A percentile compares a stretch with the other conserved stretches of the same genome.
phyloP scores from a whole-genome alignment of 2,329 filamentous ascomycete species.

The Penicillium sp. region DNA sequence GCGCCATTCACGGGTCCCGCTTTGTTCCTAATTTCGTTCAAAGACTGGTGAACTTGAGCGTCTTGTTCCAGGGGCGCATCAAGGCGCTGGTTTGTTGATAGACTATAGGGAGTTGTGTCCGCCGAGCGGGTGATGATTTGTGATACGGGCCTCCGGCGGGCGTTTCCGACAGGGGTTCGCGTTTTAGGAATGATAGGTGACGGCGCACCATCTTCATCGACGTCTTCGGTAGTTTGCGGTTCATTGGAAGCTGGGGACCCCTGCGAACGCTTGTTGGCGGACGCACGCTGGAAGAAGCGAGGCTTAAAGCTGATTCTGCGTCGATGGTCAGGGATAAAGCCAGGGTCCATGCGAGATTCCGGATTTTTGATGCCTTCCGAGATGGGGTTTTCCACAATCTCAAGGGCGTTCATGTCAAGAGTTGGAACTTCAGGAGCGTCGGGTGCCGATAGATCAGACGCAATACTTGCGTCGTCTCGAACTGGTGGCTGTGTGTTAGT shows the following conservation, averaged over 20 bases:
- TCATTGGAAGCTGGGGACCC: slow-evolving; percentile 22
- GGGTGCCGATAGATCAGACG: slow-evolving; percentile 20
- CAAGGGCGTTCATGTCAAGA: slow-evolving; percentile 27
- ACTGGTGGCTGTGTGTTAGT: slow-evolving; percentile 21
- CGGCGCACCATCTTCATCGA: slow-evolving; percentile 29
- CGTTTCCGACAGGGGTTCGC: slow-evolving; percentile 13
- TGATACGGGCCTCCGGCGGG: slow-evolving; percentile 9
- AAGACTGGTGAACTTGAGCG: slow-evolving; percentile 22
- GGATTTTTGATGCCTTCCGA: slow-evolving; percentile 5
- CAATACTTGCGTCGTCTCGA: slow-evolving; percentile 24
- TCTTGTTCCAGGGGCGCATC: slow-evolving; percentile 2
- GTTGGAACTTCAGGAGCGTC: slow-evolving; percentile 25
- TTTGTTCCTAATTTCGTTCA: slow-evolving; percentile 23
- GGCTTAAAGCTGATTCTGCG: slow-evolving; percentile 33
- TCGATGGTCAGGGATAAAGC: slow-evolving; percentile 20
- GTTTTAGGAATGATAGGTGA: slow-evolving; percentile 30
- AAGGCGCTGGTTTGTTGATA: slow-evolving; percentile 11
- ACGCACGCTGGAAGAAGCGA: slow-evolving; percentile 31
- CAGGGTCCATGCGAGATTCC: slow-evolving; percentile 16
- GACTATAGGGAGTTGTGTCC: slow-evolving; percentile 13
- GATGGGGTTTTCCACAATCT: slow-evolving; percentile 21
- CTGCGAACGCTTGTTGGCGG: slow-evolving; percentile 20
- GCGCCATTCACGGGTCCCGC: slow-evolving; percentile 8
- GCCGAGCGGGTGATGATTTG: slow-evolving; percentile 12
- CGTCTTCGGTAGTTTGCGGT: slow-evolving; percentile 11